Percentiles rank a stretch among this genome's conserved stretches.
These are phyloP conservation scores for Coemansia sp. DNA, from an alignment of 192 early-diverging fungal genomes.

Conservation along the genomic window DNA sequence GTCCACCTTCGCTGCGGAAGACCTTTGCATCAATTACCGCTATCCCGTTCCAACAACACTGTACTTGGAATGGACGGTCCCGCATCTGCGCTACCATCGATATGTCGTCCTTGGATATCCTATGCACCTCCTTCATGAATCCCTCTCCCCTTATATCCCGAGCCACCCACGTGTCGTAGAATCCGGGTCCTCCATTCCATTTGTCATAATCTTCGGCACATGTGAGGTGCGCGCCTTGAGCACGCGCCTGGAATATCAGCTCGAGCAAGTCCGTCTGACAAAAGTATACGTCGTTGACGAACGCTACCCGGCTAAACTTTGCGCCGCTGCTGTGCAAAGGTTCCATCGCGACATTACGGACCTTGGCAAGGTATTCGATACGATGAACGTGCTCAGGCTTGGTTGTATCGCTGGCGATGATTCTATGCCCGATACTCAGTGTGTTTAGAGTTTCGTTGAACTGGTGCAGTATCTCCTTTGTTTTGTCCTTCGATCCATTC, in stretches of 20 bases:
- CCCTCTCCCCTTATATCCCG: conserved; percentile 48
- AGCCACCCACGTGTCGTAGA: conserved; percentile 59
- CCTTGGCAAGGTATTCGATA: conserved; percentile 54
- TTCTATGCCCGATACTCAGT: conserved; percentile 35
- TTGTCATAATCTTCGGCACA: conserved; percentile 56
- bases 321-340: conserved; percentile 24
- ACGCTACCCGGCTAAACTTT: conserved; percentile 38
- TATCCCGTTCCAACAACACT: conserved; percentile 59
- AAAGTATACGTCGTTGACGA: conserved; percentile 55
- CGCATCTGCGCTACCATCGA: conserved; percentile 25
- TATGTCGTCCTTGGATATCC: conserved; percentile 35
- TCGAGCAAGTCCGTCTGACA: conserved; percentile 57
- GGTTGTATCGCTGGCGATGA: conserved; percentile 14
- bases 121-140: conserved; percentile 32
- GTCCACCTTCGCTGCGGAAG: conserved; percentile 26
- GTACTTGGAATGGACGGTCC: conserved; percentile 51
- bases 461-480: conserved; percentile 34
- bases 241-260: conserved; percentile 48
- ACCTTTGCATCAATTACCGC: conserved; percentile 43
- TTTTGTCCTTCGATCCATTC: conserved; percentile 51
- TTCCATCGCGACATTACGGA: conserved; percentile 54
- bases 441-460: conserved; percentile 14
- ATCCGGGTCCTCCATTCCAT: conserved; percentile 23
- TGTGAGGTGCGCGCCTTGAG: conserved; percentile 51
- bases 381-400: conserved; percentile 19